Evolutionary conservation across 371 early-diverging fungal species (phyloP).

Genomic region (Nosema granulosis): DNA sequence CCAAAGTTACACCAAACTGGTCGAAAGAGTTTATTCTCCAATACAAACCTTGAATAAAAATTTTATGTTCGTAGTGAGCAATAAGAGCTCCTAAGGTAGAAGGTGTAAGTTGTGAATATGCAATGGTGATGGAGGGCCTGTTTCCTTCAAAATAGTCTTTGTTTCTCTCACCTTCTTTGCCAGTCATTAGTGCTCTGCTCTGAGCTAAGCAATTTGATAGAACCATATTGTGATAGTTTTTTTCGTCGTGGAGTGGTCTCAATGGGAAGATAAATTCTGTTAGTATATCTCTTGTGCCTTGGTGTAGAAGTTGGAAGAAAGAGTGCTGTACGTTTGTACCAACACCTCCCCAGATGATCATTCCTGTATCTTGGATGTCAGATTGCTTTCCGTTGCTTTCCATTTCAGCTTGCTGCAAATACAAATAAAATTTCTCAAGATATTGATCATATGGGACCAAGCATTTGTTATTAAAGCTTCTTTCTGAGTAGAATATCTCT

Average conservation of each 20-base stretch:
- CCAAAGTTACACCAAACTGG: slow-evolving; percentile 97
- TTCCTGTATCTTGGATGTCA: slow-evolving; percentile 81
- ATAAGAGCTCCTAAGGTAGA: slow-evolving; percentile 82
- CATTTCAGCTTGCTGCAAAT: slow-evolving; percentile 97
- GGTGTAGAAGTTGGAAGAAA: slow-evolving; percentile 96
- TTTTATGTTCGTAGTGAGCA: slow-evolving; percentile 97
- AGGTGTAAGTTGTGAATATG: slow-evolving; percentile 85
- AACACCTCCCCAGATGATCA: slow-evolving; percentile 96
- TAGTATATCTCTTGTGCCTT: slow-evolving; percentile 89
- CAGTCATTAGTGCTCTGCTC: slow-evolving; percentile 88
- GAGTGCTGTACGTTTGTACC: slow-evolving; percentile 99
- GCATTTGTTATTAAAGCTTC: slow-evolving; percentile 78
- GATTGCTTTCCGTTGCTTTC: slow-evolving; percentile 96
- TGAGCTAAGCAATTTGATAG: slow-evolving; percentile 96
- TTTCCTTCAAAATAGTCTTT: slow-evolving; percentile 79
- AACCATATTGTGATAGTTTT: slow-evolving; percentile 81
- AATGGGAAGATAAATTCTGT: slow-evolving; percentile 89
- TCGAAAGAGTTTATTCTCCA: slow-evolving; percentile 92
- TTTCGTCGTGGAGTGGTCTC: slow-evolving; percentile 58
- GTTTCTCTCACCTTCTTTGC: slow-evolving; percentile 73
- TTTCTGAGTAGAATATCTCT: slow-evolving; percentile 87
- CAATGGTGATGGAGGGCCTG: slow-evolving; percentile 86
- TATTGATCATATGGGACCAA: slow-evolving; percentile 95
- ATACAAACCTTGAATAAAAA: slow-evolving; percentile 90
- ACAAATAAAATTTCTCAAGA: slow-evolving; percentile 85